These are phyloP conservation scores for Thelonectria rubi DNA, from an alignment of 2,329 filamentous ascomycete genomes.

Conservation along the genomic window DNA sequence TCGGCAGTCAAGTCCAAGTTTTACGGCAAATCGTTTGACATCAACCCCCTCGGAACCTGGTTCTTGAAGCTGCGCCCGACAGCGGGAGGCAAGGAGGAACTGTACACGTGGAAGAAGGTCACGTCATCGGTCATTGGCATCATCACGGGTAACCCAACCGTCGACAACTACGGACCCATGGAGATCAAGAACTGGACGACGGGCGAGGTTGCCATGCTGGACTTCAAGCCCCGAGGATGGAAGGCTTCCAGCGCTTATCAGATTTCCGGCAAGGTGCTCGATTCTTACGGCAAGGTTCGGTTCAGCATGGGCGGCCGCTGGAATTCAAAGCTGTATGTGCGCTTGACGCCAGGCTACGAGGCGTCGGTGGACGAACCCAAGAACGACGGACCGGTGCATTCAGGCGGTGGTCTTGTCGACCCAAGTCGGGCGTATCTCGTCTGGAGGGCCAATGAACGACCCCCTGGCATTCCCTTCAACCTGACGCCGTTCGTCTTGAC, in stretches of 20 bases:
- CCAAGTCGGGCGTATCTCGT: constrained; percentile 85
- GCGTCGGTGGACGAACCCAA: constrained; percentile 70
- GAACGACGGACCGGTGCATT: constrained; percentile 50
- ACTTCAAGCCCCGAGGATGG: constrained; percentile 97
- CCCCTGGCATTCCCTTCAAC: constrained; percentile 91
- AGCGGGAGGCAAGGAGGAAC: constrained; percentile 78
- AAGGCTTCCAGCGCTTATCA: constrained; percentile 92
- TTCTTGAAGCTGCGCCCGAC: constrained; percentile 86
- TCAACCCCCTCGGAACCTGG: constrained; percentile 96
- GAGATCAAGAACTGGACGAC: constrained; percentile 98
- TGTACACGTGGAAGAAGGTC: constrained; percentile 99
- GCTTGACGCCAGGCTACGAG: constrained; percentile 90
- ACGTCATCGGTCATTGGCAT: constrained; percentile 98
- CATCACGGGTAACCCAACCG: constrained; percentile 92
- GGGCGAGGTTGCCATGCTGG: constrained; percentile 85
- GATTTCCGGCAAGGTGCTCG: constrained; percentile 85
- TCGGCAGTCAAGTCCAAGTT: constrained; percentile 96
- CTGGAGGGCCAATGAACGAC: constrained; percentile 88
- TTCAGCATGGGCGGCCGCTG: constrained; percentile 93
- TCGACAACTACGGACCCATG: constrained; percentile 99
- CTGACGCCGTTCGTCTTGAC: constrained; percentile 95
- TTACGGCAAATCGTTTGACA: constrained; percentile 96
- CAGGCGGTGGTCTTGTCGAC: constrained; percentile 67
- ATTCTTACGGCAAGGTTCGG: constrained; percentile 78
- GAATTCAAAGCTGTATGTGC: constrained; percentile 97